These are phyloP conservation scores for Fraxinus anomala DNA, from an alignment of 257 asterid genomes.

Conservation along the genomic window DNA sequence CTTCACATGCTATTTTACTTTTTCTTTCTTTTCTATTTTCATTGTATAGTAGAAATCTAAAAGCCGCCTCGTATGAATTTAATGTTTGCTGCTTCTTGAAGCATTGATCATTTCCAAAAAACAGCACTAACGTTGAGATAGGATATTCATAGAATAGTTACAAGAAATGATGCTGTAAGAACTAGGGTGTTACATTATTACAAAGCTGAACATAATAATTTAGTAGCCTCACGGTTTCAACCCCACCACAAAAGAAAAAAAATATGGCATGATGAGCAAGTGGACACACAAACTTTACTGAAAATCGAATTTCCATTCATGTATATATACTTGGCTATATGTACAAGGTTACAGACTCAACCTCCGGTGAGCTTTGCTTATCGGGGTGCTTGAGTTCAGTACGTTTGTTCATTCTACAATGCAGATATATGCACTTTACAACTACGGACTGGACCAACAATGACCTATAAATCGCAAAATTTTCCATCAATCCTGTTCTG, in stretches of 20 bases:
- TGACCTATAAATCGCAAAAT: constrained; percentile 50
- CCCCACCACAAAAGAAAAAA: constrained; percentile 29
- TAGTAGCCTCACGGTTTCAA: constrained; percentile 24
- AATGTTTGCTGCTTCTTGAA: constrained; percentile 33
- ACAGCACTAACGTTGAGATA: constrained; percentile 20
- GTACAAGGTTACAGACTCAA: constrained; percentile 51
- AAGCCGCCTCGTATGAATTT: constrained; percentile 21
- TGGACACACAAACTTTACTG: constrained; percentile 15
- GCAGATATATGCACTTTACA: constrained; percentile 39
- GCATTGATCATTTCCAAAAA: constrained; percentile 20
- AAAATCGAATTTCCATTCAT: constrained; percentile 36
- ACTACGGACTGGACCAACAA: constrained; percentile 19
- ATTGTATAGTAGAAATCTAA: constrained; percentile 5
- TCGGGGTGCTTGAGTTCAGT: constrained; percentile 33
- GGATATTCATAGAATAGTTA: constrained; percentile 5
- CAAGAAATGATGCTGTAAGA: constrained; percentile 22
- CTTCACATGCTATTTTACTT: background rate
- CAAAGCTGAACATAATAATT: constrained; percentile 33
- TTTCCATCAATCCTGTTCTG: constrained; percentile 77
- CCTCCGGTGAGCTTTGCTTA: constrained; percentile 43
- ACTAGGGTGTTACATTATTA: constrained; percentile 26
- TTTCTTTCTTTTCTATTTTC: constrained; percentile 16
- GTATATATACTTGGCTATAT: constrained; percentile 49
- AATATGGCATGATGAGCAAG: background rate
- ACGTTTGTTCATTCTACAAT: constrained; percentile 8